Evolutionary conservation across 2,329 filamentous ascomycete species (phyloP).

Genomic region (Coleophoma crateriformis): DNA sequence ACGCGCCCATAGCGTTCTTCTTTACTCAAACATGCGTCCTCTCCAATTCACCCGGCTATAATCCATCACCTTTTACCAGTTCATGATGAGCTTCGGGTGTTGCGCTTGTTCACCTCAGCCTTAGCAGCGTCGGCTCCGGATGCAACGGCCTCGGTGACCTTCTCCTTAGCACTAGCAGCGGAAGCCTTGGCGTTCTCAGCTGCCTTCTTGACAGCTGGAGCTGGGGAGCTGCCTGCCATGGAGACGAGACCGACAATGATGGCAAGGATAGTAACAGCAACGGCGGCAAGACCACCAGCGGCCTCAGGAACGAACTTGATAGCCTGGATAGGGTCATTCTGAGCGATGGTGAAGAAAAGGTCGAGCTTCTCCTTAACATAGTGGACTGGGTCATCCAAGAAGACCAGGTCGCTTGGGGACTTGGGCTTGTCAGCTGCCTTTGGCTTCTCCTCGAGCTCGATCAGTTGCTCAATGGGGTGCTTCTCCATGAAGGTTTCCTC

Average conservation of each 20-base stretch:
- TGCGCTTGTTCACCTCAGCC: conserved; percentile 33
- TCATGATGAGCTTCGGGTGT: conserved; percentile 23
- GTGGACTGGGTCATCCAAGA: conserved; percentile 82
- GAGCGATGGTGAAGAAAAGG: conserved; percentile 79
- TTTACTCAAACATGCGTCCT: background rate
- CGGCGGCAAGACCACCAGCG: conserved; percentile 70
- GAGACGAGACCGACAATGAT: conserved; percentile 63
- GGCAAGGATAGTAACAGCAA: conserved; percentile 64
- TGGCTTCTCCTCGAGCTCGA: conserved; percentile 75
- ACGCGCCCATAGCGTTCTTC: conserved; percentile 8
- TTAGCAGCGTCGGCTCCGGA: conserved; percentile 69
- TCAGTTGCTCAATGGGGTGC: conserved; percentile 72
- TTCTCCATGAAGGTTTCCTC: conserved; percentile 89
- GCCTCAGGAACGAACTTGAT: conserved; percentile 89
- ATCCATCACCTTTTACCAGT: conserved; percentile 2
- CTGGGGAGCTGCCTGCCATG: conserved; percentile 59
- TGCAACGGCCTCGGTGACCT: conserved; percentile 55
- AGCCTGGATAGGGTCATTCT: conserved; percentile 74
- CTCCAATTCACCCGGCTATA: background rate
- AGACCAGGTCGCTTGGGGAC: conserved; percentile 73
- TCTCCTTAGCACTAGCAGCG: conserved; percentile 70
- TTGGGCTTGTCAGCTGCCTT: conserved; percentile 57
- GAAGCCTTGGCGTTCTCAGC: conserved; percentile 62
- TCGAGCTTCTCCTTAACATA: conserved; percentile 92
- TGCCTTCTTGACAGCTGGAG: conserved; percentile 69